Conservation (phyloP, 768 basidiomycete genomes). For the Hypholoma sublateritium region DNA sequence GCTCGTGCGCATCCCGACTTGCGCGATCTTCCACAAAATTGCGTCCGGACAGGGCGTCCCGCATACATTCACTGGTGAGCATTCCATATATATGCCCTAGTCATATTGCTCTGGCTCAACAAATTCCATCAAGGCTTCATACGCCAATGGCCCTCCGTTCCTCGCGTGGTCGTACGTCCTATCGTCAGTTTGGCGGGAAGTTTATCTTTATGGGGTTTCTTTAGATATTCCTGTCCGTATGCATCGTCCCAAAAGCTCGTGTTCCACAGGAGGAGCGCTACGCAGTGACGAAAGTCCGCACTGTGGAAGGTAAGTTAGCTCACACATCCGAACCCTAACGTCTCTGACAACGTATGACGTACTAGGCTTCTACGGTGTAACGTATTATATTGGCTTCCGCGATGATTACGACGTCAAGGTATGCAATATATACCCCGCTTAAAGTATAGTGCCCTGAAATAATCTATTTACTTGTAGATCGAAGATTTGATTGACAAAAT, state of each 20-base stretch:
- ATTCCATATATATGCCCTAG: background rate
- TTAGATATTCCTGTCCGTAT: conserved; percentile 64
- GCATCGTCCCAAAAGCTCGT: conserved; percentile 48
- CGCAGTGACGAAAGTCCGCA: conserved; percentile 55
- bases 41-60: conserved; percentile 56
- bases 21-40: conserved; percentile 60
- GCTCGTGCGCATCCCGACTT: conserved; percentile 44
- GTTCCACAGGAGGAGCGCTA: conserved; percentile 55
- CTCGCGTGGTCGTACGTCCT: conserved; percentile 55
- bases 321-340: background rate
- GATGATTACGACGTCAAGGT: conserved; percentile 54
- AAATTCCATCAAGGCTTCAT: conserved; percentile 45
- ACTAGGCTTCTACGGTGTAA: conserved; percentile 59
- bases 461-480: conserved; percentile 24
- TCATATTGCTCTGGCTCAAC: background rate
- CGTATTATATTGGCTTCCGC: conserved; percentile 62
- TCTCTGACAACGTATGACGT: background rate
- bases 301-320: conserved; percentile 41
- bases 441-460: background rate
- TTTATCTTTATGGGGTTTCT: background rate
- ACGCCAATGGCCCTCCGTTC: conserved; percentile 69
- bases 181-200: too few relatives aligned
- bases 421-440: background rate
- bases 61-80: conserved; percentile 56
- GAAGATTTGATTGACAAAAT: conserved; percentile 50